phyloP scores from a whole-genome alignment of 768 basidiomycete genomes.

The Leccinellum albellum region DNA sequence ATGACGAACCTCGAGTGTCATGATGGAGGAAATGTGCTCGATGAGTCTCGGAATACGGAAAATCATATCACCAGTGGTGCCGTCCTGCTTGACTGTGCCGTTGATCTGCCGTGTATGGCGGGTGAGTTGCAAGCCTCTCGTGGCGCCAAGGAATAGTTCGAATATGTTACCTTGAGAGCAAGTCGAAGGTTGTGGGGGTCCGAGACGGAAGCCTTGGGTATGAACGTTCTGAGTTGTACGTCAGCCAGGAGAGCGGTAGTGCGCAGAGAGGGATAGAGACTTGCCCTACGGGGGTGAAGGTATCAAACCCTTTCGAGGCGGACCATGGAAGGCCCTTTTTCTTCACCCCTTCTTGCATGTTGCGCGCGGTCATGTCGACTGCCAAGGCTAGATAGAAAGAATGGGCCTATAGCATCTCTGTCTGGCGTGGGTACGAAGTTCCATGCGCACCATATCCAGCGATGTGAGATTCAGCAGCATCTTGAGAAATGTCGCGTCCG shows the following conservation, averaged over 20 bases:
- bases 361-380: slow-evolving; percentile 95
- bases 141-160: neutral
- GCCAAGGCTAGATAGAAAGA: slow-evolving; percentile 63
- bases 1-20: slow-evolving; percentile 81
- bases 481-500: slow-evolving; percentile 77
- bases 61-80: slow-evolving; percentile 86
- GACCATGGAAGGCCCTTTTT: slow-evolving; percentile 95
- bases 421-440: neutral
- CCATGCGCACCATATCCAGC: slow-evolving; percentile 79
- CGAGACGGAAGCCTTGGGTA: slow-evolving; percentile 64
- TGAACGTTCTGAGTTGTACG: slow-evolving; percentile 55
- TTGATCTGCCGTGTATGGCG: slow-evolving; percentile 59
- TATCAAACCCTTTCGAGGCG: slow-evolving; percentile 96
- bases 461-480: slow-evolving; percentile 70
- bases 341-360: slow-evolving; percentile 91
- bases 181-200: slow-evolving; percentile 78
- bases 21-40: slow-evolving; percentile 90
- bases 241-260: neutral
- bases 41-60: slow-evolving; percentile 86
- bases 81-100: slow-evolving; percentile 77
- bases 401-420: neutral
- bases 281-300: slow-evolving; percentile 89
- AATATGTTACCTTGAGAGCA: slow-evolving; percentile 58
- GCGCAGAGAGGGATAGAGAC: slow-evolving; percentile 3
- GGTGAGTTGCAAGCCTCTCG: neutral